Evolutionary conservation across 2,329 filamentous ascomycete species (phyloP).

Genomic region (Emergomyces orientalis): DNA sequence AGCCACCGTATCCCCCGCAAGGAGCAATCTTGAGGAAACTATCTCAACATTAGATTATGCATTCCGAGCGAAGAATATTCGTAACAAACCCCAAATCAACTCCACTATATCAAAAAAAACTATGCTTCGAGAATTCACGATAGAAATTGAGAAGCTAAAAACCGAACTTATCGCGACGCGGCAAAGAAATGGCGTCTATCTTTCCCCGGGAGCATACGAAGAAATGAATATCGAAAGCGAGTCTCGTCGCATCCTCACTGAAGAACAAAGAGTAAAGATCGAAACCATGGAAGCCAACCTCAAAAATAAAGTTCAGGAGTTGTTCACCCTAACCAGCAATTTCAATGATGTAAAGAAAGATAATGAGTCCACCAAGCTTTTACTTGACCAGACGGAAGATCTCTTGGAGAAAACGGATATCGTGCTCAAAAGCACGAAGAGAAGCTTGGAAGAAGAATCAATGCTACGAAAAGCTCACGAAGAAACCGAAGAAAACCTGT

Average conservation of each 20-base stretch:
- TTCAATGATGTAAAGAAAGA: slow-evolving; percentile 87
- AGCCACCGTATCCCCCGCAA: slow-evolving; percentile 87
- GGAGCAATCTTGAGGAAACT: slow-evolving; percentile 92
- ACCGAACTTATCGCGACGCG: slow-evolving; percentile 86
- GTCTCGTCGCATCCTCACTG: slow-evolving; percentile 77
- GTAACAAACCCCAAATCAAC: slow-evolving; percentile 94
- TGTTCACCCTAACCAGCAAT: slow-evolving; percentile 74
- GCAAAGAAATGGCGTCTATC: slow-evolving; percentile 88
- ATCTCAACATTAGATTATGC: slow-evolving; percentile 98
- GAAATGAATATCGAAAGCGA: slow-evolving; percentile 88
- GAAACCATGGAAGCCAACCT: slow-evolving; percentile 86
- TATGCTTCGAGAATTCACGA: slow-evolving; percentile 76
- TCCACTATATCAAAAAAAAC: slow-evolving; percentile 89
- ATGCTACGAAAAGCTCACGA: slow-evolving; percentile 74
- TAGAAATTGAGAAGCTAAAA: slow-evolving; percentile 90
- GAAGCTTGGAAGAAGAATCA: slow-evolving; percentile 69
- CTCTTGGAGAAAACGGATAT: slow-evolving; percentile 82
- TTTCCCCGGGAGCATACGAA: slow-evolving; percentile 81
- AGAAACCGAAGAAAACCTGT: slow-evolving; percentile 69
- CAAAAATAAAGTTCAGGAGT: slow-evolving; percentile 85
- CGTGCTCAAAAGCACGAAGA: slow-evolving; percentile 66
- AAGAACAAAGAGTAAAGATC: slow-evolving; percentile 86
- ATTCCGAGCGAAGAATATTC: slow-evolving; percentile 95
- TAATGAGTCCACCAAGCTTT: slow-evolving; percentile 63
- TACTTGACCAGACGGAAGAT: slow-evolving; percentile 69